Conservation (phyloP, 2,329 filamentous ascomycete species). For the Monosporascus sp. region DNA sequence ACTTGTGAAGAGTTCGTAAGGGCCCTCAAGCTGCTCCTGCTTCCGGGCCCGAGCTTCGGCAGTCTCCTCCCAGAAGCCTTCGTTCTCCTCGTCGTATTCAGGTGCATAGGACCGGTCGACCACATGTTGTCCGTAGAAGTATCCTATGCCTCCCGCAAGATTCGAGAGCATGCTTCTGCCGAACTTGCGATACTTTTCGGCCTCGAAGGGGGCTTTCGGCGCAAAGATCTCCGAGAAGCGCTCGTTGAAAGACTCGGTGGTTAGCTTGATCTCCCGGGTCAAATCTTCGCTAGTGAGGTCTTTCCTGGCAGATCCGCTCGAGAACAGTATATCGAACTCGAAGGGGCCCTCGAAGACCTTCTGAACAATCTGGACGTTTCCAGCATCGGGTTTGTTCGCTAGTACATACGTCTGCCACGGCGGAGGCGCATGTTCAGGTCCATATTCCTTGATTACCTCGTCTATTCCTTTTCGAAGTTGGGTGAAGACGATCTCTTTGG, state of each 20-base stretch:
- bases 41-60: slow-evolving; percentile 69
- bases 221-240: slow-evolving; percentile 70
- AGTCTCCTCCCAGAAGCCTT: slow-evolving; percentile 92
- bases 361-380: slow-evolving; percentile 84
- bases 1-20: slow-evolving; percentile 83
- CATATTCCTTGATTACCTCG: slow-evolving; percentile 43
- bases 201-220: slow-evolving; percentile 70
- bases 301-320: slow-evolving; percentile 63
- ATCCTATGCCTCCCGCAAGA: slow-evolving; percentile 87
- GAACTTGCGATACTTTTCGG: slow-evolving; percentile 69
- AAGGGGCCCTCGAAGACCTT: slow-evolving; percentile 88
- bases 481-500: slow-evolving; percentile 59
- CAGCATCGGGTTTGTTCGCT: slow-evolving; percentile 58
- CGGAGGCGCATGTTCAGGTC: slow-evolving; percentile 63
- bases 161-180: slow-evolving; percentile 92
- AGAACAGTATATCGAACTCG: slow-evolving; percentile 89
- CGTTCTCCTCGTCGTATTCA: slow-evolving; percentile 91
- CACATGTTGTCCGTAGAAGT: slow-evolving; percentile 84
- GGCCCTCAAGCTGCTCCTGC: slow-evolving; percentile 67
- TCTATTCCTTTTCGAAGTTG: slow-evolving; percentile 48
- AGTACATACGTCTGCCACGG: slow-evolving; percentile 83
- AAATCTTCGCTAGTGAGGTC: slow-evolving; percentile 57
- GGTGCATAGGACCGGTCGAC: slow-evolving; percentile 88
- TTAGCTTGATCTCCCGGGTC: slow-evolving; percentile 61
- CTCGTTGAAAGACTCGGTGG: slow-evolving; percentile 64